Evolutionary conservation across 768 basidiomycete genomes (phyloP).

Genomic region (Collybia sp.): DNA sequence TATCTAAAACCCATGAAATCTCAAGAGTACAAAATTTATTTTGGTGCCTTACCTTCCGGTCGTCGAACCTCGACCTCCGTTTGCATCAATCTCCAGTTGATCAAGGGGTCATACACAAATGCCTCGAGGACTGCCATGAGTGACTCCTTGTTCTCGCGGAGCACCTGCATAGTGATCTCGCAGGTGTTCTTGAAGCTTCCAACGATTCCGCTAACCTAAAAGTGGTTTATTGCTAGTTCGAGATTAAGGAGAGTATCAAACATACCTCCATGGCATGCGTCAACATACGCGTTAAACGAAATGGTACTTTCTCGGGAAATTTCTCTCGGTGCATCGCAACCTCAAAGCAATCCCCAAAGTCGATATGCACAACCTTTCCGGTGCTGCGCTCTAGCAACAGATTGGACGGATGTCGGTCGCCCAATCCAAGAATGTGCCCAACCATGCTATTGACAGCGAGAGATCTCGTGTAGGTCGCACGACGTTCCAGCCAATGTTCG

Average conservation of each 20-base stretch:
- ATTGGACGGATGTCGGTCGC: slow-evolving; percentile 98
- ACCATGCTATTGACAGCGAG: slow-evolving; percentile 98
- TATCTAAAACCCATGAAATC: slow-evolving; percentile 19
- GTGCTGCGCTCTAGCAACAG: slow-evolving; percentile 85
- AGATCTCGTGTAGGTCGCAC: slow-evolving; percentile 93
- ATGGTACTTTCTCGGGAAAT: slow-evolving; percentile 98
- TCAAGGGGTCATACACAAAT: slow-evolving; percentile 96
- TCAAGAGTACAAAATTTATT: slow-evolving; percentile 2
- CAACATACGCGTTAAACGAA: slow-evolving; percentile 96
- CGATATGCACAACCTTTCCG: slow-evolving; percentile 95
- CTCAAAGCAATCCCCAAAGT: slow-evolving; percentile 98
- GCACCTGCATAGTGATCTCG: slow-evolving; percentile 96
- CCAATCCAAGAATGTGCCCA: slow-evolving; percentile 93
- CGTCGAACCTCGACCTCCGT: slow-evolving; percentile 72
- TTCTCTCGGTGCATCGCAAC: slow-evolving; percentile 98
- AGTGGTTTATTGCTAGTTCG: slow-evolving; percentile 7
- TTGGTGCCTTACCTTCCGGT: slow-evolving; percentile 48
- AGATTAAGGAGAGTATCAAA: background rate
- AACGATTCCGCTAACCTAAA: slow-evolving; percentile 93
- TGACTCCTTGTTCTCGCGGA: slow-evolving; percentile 98
- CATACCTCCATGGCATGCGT: slow-evolving; percentile 98
- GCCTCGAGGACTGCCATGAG: slow-evolving; percentile 98
- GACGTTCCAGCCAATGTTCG: slow-evolving; percentile 96
- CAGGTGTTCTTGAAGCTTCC: slow-evolving; percentile 95
- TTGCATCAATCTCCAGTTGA: slow-evolving; percentile 94